These are phyloP conservation scores for Dictyostelium citrinum DNA, from an alignment of 78 protist genomes.

Conservation along the genomic window DNA sequence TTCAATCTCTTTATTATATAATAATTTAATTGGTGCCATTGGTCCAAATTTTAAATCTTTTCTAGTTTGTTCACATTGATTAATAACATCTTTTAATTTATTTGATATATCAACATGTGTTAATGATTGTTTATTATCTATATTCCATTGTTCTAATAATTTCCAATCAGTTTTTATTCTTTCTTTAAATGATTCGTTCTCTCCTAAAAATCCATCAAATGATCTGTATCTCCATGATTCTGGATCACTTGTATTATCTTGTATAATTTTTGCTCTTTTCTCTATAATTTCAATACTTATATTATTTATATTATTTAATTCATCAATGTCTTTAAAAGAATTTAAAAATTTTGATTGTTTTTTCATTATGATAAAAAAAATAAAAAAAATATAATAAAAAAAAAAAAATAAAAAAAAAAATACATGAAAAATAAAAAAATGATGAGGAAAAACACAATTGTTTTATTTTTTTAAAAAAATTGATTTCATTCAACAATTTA, in stretches of 20 bases:
- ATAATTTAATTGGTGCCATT: slow-evolving; percentile 45
- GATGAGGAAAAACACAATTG: too few relatives aligned
- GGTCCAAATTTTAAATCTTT: not conserved
- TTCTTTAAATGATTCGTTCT: slow-evolving; percentile 43
- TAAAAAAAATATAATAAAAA: not conserved
- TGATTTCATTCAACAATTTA: too few relatives aligned
- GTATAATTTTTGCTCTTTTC: slow-evolving; percentile 4
- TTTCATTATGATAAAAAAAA: not conserved
- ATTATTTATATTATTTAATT: not conserved
- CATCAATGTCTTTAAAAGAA: slow-evolving; percentile 8
- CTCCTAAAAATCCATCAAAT: slow-evolving; percentile 64
- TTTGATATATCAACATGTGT: not conserved
- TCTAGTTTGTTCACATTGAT: slow-evolving; percentile 30
- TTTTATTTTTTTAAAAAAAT: too few relatives aligned
- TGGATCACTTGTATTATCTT: slow-evolving; percentile 42
- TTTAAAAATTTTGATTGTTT: slow-evolving; percentile 2
- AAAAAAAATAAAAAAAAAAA: not conserved
- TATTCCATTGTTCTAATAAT: slow-evolving; percentile 29
- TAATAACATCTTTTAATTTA: slow-evolving; percentile 5
- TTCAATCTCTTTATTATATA: not conserved
- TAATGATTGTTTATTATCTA: not conserved
- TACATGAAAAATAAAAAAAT: too few relatives aligned
- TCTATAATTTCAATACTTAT: slow-evolving; percentile 23
- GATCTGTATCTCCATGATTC: slow-evolving; percentile 39
- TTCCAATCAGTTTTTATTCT: slow-evolving; percentile 22